Evolutionary conservation across 192 early-diverging fungal genomes (phyloP).

Genomic region (Backusella mclennaniae): DNA sequence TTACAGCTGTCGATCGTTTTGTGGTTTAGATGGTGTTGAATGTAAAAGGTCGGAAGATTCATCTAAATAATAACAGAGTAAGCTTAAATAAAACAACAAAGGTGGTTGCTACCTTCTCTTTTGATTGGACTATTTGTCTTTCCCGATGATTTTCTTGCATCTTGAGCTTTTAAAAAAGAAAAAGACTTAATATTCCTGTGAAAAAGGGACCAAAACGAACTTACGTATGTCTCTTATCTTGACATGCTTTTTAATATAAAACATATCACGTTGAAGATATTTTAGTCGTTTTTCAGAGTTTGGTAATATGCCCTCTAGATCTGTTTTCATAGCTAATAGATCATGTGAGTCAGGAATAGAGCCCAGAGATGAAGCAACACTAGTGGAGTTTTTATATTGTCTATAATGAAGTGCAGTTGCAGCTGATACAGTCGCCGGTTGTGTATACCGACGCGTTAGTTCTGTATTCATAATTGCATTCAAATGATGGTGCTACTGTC

Average conservation of each 20-base stretch:
- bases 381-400: slow-evolving; percentile 13
- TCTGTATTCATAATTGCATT: slow-evolving; percentile 13
- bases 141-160: background rate
- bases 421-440: slow-evolving; percentile 14
- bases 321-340: slow-evolving; percentile 22
- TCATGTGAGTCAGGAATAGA: slow-evolving; percentile 22
- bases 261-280: slow-evolving; percentile 4
- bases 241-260: slow-evolving; percentile 9
- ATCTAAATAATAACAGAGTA: background rate
- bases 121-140: slow-evolving; percentile 1
- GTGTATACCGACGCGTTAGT: slow-evolving; percentile 16
- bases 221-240: slow-evolving; percentile 10
- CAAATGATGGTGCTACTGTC: background rate
- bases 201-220: background rate
- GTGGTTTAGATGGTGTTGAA: slow-evolving; percentile 9
- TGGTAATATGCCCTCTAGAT: slow-evolving; percentile 24
- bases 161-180: background rate
- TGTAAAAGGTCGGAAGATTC: slow-evolving; percentile 15
- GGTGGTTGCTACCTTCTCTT: background rate
- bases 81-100: background rate
- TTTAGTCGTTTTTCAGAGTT: slow-evolving; percentile 14
- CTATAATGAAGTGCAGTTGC: slow-evolving; percentile 13
- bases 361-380: slow-evolving; percentile 15
- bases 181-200: background rate
- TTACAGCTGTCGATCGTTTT: slow-evolving; percentile 15